Conservation (phyloP, 306 rosid genomes). For the Betula pendula region DNA sequence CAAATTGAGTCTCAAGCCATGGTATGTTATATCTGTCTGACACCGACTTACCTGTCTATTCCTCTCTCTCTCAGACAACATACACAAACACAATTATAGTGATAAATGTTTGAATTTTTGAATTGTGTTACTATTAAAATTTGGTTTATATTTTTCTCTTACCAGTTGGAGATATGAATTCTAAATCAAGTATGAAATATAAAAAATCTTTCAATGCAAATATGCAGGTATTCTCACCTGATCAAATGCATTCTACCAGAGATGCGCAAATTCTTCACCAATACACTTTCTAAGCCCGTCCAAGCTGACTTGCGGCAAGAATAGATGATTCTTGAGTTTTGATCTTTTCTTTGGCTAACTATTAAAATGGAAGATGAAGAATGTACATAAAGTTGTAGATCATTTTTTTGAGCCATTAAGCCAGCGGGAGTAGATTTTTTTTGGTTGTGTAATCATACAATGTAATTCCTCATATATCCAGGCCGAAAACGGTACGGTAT, state of each 20-base stretch:
- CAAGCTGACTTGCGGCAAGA: conserved; percentile 5
- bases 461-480: no score
- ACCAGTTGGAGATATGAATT: no score
- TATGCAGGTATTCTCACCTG: conserved; percentile 46
- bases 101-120: no score
- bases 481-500: conserved; percentile 26
- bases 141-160: background rate
- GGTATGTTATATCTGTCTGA: conserved; percentile 54
- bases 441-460: background rate
- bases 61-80: no score
- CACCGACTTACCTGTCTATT: no score
- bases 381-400: conserved; percentile 32
- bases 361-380: background rate
- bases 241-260: conserved; percentile 40
- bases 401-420: conserved; percentile 2
- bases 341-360: background rate
- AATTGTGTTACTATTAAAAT: background rate
- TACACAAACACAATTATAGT: no score
- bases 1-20: conserved; percentile 77
- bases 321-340: background rate
- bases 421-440: background rate
- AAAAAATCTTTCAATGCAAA: conserved; percentile 7
- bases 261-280: conserved; percentile 30
- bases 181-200: background rate
- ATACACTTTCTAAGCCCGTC: conserved; percentile 35